Percentiles rank a stretch among this genome's conserved stretches.
Conservation (phyloP, 1,284 basidiomycete species). For the Somion occarium region DNA sequence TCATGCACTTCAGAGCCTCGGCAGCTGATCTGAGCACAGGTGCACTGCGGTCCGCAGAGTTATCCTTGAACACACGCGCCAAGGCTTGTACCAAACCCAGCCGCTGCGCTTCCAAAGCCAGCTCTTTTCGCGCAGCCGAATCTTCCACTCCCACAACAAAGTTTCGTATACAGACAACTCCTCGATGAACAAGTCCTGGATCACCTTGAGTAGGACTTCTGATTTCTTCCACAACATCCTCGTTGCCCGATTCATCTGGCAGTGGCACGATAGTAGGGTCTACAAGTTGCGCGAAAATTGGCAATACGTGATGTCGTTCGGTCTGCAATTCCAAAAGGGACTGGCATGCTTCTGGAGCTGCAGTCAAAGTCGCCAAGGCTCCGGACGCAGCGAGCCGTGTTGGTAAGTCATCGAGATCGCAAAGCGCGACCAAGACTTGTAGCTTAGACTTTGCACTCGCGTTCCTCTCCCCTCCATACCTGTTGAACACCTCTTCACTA, state of each 20-base stretch:
- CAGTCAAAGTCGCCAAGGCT: slow-evolving; percentile 75
- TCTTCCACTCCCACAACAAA: slow-evolving; percentile 44
- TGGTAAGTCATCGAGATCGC: slow-evolving; percentile 76
- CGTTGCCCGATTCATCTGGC: slow-evolving; percentile 27
- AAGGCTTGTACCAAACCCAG: slow-evolving; percentile 45
- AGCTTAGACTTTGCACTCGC: slow-evolving; percentile 56
- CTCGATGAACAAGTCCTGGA: slow-evolving; percentile 70
- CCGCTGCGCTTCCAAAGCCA: slow-evolving; percentile 46
- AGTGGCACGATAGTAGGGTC: slow-evolving; percentile 40
- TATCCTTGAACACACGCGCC: slow-evolving; percentile 42
- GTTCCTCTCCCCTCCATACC: slow-evolving; percentile 49
- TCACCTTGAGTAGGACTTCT: slow-evolving; percentile 29
- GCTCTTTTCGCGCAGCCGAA: slow-evolving; percentile 29
- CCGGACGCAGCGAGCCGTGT: slow-evolving; percentile 85
- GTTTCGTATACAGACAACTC: slow-evolving; percentile 66
- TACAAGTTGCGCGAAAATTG: slow-evolving; percentile 60
- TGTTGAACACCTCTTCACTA: slow-evolving; percentile 69
- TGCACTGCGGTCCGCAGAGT: slow-evolving; percentile 23
- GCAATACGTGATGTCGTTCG: slow-evolving; percentile 55
- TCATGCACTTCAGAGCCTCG: slow-evolving; percentile 40
- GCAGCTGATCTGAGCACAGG: slow-evolving; percentile 38
- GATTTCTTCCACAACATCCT: slow-evolving; percentile 23
- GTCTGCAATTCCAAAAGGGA: slow-evolving; percentile 58
- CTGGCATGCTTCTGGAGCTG: slow-evolving; percentile 55
- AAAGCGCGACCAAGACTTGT: slow-evolving; percentile 80